phyloP scores from a whole-genome alignment of 1,284 basidiomycete species.

The Rugosomyces carneus region DNA sequence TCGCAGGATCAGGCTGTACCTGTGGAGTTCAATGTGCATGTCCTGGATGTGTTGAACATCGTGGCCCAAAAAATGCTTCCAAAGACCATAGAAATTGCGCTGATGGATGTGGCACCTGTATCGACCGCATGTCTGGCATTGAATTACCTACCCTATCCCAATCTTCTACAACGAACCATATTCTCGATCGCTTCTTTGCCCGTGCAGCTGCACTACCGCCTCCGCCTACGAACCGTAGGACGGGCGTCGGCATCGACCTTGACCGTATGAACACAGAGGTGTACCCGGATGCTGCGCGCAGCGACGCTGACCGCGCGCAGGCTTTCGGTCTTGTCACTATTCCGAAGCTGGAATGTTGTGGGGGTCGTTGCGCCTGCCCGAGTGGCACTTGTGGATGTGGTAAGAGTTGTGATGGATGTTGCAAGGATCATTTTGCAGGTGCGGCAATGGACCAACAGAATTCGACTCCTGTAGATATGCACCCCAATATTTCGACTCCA shows the following conservation, averaged over 20 bases:
- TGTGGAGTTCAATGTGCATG: constrained; percentile 68
- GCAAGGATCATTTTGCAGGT: constrained; percentile 25
- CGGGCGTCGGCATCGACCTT: constrained; percentile 27
- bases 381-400: constrained; percentile 46
- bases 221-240: constrained; percentile 41
- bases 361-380: constrained; percentile 51
- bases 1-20: constrained; percentile 61
- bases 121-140: constrained; percentile 44
- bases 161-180: constrained; percentile 22
- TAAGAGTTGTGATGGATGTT: constrained; percentile 46
- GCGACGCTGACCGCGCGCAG: constrained; percentile 29
- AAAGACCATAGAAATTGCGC: constrained; percentile 44
- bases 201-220: constrained; percentile 54
- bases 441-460: constrained; percentile 1
- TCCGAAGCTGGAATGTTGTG: constrained; percentile 65
- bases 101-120: constrained; percentile 61
- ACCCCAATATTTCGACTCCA: neutral
- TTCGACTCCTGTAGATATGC: neutral
- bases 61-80: constrained; percentile 41
- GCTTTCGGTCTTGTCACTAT: constrained; percentile 46
- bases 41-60: constrained; percentile 67
- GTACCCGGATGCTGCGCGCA: constrained; percentile 35
- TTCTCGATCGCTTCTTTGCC: constrained; percentile 58
- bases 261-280: constrained; percentile 47
- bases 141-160: constrained; percentile 31